Evolutionary conservation across 495 filamentous ascomycete species (phyloP).

Genomic region (Chlorociboria aeruginascens): DNA sequence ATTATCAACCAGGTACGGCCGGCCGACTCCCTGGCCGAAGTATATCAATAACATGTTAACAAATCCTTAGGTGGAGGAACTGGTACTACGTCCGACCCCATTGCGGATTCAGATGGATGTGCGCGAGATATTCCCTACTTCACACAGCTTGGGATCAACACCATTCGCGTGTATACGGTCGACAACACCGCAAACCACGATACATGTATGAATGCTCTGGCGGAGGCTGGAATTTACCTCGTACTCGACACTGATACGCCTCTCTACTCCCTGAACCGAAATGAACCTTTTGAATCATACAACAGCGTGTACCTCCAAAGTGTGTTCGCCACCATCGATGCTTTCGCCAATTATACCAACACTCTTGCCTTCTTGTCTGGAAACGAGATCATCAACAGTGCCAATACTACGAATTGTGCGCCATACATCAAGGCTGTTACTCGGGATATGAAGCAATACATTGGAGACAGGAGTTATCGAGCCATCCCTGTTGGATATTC

Average conservation of each 20-base stretch:
- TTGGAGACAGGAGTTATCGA: conserved; percentile 57
- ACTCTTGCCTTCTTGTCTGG: conserved; percentile 89
- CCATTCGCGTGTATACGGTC: conserved; percentile 82
- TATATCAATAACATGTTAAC: background rate
- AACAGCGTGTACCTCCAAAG: conserved; percentile 56
- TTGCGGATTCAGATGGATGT: conserved; percentile 59
- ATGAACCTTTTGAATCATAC: conserved; percentile 64
- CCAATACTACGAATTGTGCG: conserved; percentile 56
- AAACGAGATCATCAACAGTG: conserved; percentile 89
- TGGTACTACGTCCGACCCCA: conserved; percentile 59
- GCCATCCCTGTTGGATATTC: conserved; percentile 86
- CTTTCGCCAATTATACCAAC: conserved; percentile 76
- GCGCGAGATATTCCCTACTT: conserved; percentile 78
- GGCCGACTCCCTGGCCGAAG: background rate
- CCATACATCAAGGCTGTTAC: conserved; percentile 89
- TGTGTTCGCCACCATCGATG: conserved; percentile 62
- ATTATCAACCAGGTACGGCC: conserved; percentile 66
- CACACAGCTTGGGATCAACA: conserved; percentile 78
- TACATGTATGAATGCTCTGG: conserved; percentile 71
- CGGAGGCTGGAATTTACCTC: conserved; percentile 80
- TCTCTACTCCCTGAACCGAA: conserved; percentile 65
- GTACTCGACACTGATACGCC: conserved; percentile 63
- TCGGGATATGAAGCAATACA: conserved; percentile 81
- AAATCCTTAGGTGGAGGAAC: conserved; percentile 42
- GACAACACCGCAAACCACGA: conserved; percentile 78